Percentiles rank a stretch among this genome's conserved stretches.
Conservation (phyloP, 108 stramenopile species). For the Discostella stelligeroides region DNA sequence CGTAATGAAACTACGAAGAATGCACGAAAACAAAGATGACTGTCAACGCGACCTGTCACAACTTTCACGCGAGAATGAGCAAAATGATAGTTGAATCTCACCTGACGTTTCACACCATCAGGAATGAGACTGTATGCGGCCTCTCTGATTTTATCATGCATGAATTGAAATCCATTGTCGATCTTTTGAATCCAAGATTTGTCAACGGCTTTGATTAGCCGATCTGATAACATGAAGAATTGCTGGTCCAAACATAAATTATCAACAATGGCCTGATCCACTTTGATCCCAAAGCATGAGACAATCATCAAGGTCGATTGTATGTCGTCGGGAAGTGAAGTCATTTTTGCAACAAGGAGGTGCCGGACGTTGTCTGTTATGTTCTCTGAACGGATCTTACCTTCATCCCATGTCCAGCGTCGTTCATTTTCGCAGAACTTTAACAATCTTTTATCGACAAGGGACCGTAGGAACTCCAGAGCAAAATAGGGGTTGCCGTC, state of each 20-base stretch:
- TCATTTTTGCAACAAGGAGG: slow-evolving; percentile 46
- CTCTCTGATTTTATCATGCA: slow-evolving; percentile 59
- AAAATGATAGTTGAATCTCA: not conserved
- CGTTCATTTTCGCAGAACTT: slow-evolving; percentile 16
- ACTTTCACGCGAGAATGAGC: too few relatives aligned
- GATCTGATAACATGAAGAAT: slow-evolving; percentile 1
- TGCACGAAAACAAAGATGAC: not conserved
- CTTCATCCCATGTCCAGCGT: slow-evolving; percentile 39
- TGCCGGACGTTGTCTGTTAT: slow-evolving; percentile 49
- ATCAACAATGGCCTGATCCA: slow-evolving; percentile 4
- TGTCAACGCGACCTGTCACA: too few relatives aligned
- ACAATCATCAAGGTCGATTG: slow-evolving; percentile 31
- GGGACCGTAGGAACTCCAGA: slow-evolving; percentile 29
- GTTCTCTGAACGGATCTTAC: slow-evolving; percentile 18
- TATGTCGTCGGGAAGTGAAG: slow-evolving; percentile 7
- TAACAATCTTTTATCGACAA: slow-evolving; percentile 19
- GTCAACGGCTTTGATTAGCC: slow-evolving; percentile 11
- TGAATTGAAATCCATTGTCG: slow-evolving; percentile 29
- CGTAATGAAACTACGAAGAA: slow-evolving; percentile 12
- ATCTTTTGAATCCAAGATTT: slow-evolving; percentile 33
- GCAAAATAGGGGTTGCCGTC: slow-evolving; percentile 39
- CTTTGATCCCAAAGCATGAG: slow-evolving; percentile 45
- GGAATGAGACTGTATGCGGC: slow-evolving; percentile 55
- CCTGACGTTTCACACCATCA: slow-evolving; percentile 14
- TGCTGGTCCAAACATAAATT: not conserved